Evolutionary conservation across 2,329 filamentous ascomycete genomes (phyloP).

Genomic region (Talaromyces sp.): DNA sequence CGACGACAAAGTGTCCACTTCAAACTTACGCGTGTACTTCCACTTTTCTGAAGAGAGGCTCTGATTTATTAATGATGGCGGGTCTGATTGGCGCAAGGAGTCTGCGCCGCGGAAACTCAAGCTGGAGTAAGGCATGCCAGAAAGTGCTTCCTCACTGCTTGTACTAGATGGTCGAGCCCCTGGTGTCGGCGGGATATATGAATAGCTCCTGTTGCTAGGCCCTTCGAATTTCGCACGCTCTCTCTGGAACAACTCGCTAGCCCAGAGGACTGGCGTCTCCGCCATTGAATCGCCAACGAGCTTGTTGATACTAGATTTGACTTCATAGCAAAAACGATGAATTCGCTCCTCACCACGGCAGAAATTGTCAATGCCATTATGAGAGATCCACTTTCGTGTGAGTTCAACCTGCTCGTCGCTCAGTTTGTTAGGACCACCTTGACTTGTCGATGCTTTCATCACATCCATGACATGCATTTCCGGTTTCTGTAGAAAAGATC

Average conservation of each 20-base stretch:
- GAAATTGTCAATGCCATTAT: slow-evolving; percentile 83
- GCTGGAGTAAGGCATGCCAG: slow-evolving; percentile 29
- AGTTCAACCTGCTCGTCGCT: slow-evolving; percentile 93
- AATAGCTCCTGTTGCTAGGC: slow-evolving; percentile 38
- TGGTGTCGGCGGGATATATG: slow-evolving; percentile 46
- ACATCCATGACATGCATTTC: slow-evolving; percentile 86
- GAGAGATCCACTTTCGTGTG: slow-evolving; percentile 77
- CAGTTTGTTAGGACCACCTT: slow-evolving; percentile 90
- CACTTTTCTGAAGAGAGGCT: slow-evolving; percentile 69
- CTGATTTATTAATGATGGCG: slow-evolving; percentile 51
- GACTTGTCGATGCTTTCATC: slow-evolving; percentile 75
- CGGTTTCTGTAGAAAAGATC: slow-evolving; percentile 70
- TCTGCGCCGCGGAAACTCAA: slow-evolving; percentile 33
- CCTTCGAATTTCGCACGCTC: slow-evolving; percentile 55
- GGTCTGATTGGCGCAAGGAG: slow-evolving; percentile 33
- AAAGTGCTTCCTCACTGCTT: slow-evolving; percentile 44
- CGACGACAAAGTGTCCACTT: slow-evolving; percentile 59
- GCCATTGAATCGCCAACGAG: slow-evolving; percentile 80
- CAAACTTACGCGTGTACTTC: slow-evolving; percentile 57
- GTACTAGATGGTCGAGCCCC: slow-evolving; percentile 45
- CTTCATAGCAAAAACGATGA: slow-evolving; percentile 87
- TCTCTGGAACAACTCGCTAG: slow-evolving; percentile 79
- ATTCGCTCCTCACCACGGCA: slow-evolving; percentile 94
- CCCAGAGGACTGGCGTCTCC: slow-evolving; percentile 86
- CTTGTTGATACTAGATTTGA: slow-evolving; percentile 81